Conservation (phyloP, 169 alveolate species). For the Babesia ovis region DNA sequence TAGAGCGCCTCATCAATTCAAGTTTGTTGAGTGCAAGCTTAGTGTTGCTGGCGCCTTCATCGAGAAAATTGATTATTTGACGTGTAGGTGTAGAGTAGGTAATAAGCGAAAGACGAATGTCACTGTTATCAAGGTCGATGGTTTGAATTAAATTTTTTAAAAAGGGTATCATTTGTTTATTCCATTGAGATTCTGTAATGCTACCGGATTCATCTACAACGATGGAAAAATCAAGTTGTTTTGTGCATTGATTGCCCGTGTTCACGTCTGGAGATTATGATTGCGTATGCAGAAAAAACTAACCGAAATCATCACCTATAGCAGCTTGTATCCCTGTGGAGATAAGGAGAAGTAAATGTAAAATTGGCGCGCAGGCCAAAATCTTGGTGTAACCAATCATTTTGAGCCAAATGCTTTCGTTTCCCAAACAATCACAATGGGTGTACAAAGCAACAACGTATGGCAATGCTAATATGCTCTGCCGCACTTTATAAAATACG, state of each 20-base stretch:
- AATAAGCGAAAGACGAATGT: constrained; percentile 49
- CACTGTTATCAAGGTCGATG: constrained; percentile 37
- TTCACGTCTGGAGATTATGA: background rate
- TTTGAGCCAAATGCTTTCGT: background rate
- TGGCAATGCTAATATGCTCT: background rate
- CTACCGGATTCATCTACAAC: constrained; percentile 68
- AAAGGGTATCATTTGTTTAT: constrained; percentile 35
- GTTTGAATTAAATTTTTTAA: constrained; percentile 34
- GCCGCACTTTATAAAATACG: background rate
- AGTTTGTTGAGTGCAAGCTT: constrained; percentile 25
- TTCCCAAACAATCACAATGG: background rate
- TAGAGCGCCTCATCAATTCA: constrained; percentile 35
- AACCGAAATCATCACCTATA: background rate
- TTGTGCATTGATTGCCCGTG: constrained; percentile 10
- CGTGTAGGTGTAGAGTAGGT: constrained; percentile 56
- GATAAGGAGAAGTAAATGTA: background rate
- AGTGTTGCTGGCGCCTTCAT: constrained; percentile 34
- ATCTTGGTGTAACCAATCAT: constrained; percentile 8
- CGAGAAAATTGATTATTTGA: constrained; percentile 30
- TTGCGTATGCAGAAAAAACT: background rate
- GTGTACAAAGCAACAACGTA: background rate
- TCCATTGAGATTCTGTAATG: constrained; percentile 43
- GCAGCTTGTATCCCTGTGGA: background rate
- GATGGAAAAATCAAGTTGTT: constrained; percentile 55
- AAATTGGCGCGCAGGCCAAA: constrained; percentile 7